Evolutionary conservation across 306 rosid genomes (phyloP).

Genomic region (Datisca glomerata): DNA sequence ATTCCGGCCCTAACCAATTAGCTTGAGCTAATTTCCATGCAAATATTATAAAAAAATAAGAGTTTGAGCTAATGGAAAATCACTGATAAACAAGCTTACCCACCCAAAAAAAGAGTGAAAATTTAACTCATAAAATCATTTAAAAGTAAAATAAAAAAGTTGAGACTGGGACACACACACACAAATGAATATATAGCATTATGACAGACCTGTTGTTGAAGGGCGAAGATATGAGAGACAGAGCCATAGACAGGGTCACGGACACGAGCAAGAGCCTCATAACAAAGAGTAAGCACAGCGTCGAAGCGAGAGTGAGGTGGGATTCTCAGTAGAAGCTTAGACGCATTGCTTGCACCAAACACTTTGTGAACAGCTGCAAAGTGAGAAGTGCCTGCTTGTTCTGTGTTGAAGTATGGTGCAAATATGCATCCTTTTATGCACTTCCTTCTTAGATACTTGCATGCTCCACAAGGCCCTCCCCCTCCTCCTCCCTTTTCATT

Average conservation of each 20-base stretch:
- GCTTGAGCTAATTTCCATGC: too few relatives aligned
- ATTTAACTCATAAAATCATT: too few relatives aligned
- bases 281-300: conserved; percentile 71
- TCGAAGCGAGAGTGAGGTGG: conserved; percentile 58
- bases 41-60: too few relatives aligned
- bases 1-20: too few relatives aligned
- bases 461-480: conserved; percentile 90
- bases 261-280: conserved; percentile 70
- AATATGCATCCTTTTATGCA: conserved; percentile 80
- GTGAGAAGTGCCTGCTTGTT: conserved; percentile 69
- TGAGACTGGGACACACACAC: too few relatives aligned
- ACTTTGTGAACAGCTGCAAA: conserved; percentile 93
- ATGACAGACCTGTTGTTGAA: conserved; percentile 95
- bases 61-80: too few relatives aligned
- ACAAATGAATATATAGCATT: too few relatives aligned
- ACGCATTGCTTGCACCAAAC: conserved; percentile 96
- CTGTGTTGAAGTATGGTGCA: conserved; percentile 82
- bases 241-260: conserved; percentile 91
- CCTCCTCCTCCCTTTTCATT: conserved; percentile 12
- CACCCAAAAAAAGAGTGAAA: too few relatives aligned
- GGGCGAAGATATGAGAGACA: conserved; percentile 63
- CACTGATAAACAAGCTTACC: too few relatives aligned
- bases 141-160: too few relatives aligned
- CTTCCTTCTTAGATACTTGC: conserved; percentile 75
- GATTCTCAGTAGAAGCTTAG: conserved; percentile 57